Base-by-base conservation (phyloP, 2,329 filamentous ascomycete genomes). In the Fusarium decemcellulare region DNA sequence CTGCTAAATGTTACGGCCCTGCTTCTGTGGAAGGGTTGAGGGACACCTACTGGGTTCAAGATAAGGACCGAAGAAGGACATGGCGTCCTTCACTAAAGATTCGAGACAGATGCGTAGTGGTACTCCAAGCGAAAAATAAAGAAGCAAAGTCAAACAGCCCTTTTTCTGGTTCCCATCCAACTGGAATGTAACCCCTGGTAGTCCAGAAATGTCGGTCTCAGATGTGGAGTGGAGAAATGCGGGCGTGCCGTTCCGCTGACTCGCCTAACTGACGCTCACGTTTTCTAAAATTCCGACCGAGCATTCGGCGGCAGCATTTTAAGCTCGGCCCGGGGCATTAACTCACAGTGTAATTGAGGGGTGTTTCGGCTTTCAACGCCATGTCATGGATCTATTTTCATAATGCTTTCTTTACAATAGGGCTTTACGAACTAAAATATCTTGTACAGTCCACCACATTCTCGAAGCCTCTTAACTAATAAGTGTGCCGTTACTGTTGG, bases 41-140 rank as follows among this genome's bases (percentile, higher is more conserved):
- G 42, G 42, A 6, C 5, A 27, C 42, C 8, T 27, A 46, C 42
- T 46, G 14, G 42, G 42, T 15, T 46, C 42, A 29, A 46, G 42
- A 46, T 46, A 46, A n/a, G 23, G 42, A 30, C 42, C 42, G 42
- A 46, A 46, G 42, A 46, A 46, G 6, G 42, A 46, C 42, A 46
- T 46, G 10, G 42, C 23, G 18, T 42, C 10, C 39, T 27, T 15
- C 6, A 5, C 12, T 46, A 6, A 15, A 15, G 7, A 11, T 14
- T 27, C 42, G 29, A 46, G 16, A 8, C n/a, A 10, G n/a, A 42
- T 16, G n/a, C 14, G n/a, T 9, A 23, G 16, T 16, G 10, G 9
- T 18, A 16, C 16, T 23, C 15, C 2, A 42, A 42, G 39, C 15
- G 23, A 42, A 18, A 7, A 42, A 42, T 42, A n/a, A 9, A 23